phyloP scores from a whole-genome alignment of 2,329 filamentous ascomycete species.

The Ascochyta rabiei region DNA sequence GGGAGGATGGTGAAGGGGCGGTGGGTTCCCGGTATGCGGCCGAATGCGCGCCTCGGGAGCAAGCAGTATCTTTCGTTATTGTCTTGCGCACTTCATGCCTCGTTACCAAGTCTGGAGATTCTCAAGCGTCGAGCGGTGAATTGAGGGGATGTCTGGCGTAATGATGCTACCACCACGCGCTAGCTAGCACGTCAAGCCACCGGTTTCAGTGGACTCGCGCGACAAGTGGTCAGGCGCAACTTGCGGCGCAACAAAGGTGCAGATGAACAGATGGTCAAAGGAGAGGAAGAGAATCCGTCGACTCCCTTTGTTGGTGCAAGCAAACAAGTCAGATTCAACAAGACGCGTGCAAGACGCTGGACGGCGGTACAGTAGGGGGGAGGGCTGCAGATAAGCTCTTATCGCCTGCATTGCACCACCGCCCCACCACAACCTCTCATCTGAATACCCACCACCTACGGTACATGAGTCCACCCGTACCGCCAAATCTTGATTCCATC shows the following conservation, averaged over 20 bases:
- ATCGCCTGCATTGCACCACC: slow-evolving; percentile 9
- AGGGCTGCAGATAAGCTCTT: slow-evolving; percentile 11
- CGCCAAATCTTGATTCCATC: too few species aligned
- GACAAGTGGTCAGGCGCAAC: slow-evolving; percentile 25
- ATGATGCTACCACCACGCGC: slow-evolving; percentile 31
- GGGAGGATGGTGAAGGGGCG: background rate
- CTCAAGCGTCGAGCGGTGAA: slow-evolving; percentile 28
- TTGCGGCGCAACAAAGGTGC: slow-evolving; percentile 18
- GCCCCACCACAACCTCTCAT: slow-evolving; percentile 13
- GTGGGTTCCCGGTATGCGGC: slow-evolving; percentile 1
- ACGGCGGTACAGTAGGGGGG: slow-evolving; percentile 6
- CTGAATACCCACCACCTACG: slow-evolving; percentile 24
- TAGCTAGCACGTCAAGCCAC: slow-evolving; percentile 25
- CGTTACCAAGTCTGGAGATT: slow-evolving; percentile 20
- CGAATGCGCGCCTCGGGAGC: slow-evolving; percentile 14
- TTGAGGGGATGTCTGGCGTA: slow-evolving; percentile 21
- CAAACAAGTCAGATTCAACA: background rate
- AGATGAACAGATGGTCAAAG: background rate
- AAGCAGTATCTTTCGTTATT: slow-evolving; percentile 18
- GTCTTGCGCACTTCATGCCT: slow-evolving; percentile 25
- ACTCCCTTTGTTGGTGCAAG: background rate
- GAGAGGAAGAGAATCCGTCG: background rate
- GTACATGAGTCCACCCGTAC: slow-evolving; percentile 23
- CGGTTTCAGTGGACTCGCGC: slow-evolving; percentile 20
- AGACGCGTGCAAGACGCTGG: background rate